Evolutionary conservation across 441 rosid genomes (phyloP).

Genomic region (Jatropha podagrica): DNA sequence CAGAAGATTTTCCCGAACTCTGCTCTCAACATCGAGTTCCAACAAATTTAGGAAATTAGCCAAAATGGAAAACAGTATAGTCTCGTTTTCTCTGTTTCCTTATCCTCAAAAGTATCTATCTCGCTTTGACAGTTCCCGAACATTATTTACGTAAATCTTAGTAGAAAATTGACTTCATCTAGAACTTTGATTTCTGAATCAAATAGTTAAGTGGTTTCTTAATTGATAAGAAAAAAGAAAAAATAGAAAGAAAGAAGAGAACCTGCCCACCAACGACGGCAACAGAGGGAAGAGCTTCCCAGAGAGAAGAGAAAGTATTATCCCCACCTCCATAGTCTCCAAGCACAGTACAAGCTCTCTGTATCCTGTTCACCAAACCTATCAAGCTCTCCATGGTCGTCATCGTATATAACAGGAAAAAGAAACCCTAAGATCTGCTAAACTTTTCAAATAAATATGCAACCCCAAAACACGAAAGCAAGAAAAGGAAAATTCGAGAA

Average conservation of each 20-base stretch:
- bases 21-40: slow-evolving; percentile 27
- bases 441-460: not conserved
- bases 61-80: not conserved
- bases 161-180: not conserved
- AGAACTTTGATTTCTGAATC: not conserved
- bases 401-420: slow-evolving; percentile 31
- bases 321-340: slow-evolving; percentile 83
- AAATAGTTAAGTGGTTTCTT: not conserved
- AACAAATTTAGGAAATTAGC: not conserved
- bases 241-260: slow-evolving; percentile 3
- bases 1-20: slow-evolving; percentile 93
- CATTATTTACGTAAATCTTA: not conserved
- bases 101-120: not conserved
- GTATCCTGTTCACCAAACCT: slow-evolving; percentile 76
- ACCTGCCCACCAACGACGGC: slow-evolving; percentile 98
- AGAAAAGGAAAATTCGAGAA: not conserved
- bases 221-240: not conserved
- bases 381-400: slow-evolving; percentile 92
- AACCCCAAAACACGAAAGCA: slow-evolving; percentile 7
- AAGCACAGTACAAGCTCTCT: slow-evolving; percentile 80
- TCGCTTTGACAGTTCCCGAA: too few relatives aligned
- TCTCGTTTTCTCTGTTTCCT: not conserved
- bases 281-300: slow-evolving; percentile 96
- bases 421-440: not conserved
- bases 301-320: slow-evolving; percentile 66